Evolutionary conservation across 73 alveolate genomes (phyloP), one percentile per base, ranked within the genome.

Genomic region (Diophrys appendiculata): DNA sequence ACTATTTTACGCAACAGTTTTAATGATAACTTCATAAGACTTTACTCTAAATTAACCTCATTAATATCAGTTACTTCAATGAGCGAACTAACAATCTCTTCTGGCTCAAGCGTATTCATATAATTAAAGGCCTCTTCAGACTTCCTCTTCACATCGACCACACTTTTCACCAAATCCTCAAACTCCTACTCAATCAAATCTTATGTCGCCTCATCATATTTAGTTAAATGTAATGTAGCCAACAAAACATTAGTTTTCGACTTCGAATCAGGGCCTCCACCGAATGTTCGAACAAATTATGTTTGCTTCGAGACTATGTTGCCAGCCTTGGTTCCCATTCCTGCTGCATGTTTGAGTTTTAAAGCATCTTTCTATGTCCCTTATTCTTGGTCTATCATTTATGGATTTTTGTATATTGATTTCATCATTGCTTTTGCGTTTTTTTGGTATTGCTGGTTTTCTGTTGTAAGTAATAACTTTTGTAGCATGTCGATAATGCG

Each of bases 171-270:
- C 5, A 86, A 56, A 33, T 68, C 60, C 26, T 79, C 60, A 69
- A 86, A 86, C 69, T 86, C 93, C n/a, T 64, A 52, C 53, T 77
- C 92, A 18, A 76, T 72, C 23, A 52, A 33, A 35, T 78, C 85
- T 23, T 82, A 82, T 68, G 29, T 76, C 73, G n/a, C 72, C 90
- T 1, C 60, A 18, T 43, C 60, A 43, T 43, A 43, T 43, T 43
- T 43, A 43, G 60, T 43, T 43, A 43, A 11, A 43, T 43, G 60
- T 5, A 43, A 18, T 11, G n/a, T 11, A 18, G 60, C 60, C n/a
- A 43, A 18, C n/a, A 43, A 18, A 18, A 43, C 60, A 43, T 43
- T 43, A 18, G 60, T 43, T 43, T 43, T 43, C 5, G 60, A 43
- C 18, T 43, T 43, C 60, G 5, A 18, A 18, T 43, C 60, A 43